A percentile compares a stretch with the other conserved stretches of the same genome.
Conservation (phyloP, 441 rosid genomes). For the Manihot esculenta region DNA sequence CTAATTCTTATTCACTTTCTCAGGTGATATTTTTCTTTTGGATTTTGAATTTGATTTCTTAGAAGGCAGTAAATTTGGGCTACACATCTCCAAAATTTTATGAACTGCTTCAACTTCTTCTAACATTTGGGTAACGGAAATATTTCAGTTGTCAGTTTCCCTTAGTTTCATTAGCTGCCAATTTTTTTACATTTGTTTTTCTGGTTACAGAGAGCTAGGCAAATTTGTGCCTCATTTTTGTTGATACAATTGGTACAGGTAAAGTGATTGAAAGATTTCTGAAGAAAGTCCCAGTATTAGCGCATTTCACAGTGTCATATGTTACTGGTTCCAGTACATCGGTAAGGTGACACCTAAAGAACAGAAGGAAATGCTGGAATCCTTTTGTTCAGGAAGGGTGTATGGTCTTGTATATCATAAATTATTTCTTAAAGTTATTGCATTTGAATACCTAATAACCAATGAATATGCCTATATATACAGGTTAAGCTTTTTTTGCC, state of each 20-base stretch:
- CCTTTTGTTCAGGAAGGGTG: conserved; percentile 71
- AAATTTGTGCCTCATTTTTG: conserved; percentile 68
- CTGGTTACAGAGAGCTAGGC: conserved; percentile 49
- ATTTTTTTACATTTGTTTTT: conserved; percentile 6
- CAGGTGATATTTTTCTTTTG: conserved; percentile 39
- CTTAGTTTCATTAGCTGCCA: conserved; percentile 6
- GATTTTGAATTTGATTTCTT: conserved; percentile 39
- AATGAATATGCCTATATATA: conserved; percentile 4
- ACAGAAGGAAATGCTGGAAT: conserved; percentile 54
- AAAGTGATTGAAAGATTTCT: conserved; percentile 75
- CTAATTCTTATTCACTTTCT: conserved; percentile 6
- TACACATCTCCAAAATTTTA: conserved; percentile 69
- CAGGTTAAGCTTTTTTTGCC: conserved; percentile 76
- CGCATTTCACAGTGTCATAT: conserved; percentile 58
- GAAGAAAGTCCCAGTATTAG: conserved; percentile 52
- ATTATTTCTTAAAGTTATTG: neutral
- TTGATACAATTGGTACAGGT: conserved; percentile 68
- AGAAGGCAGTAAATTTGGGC: conserved; percentile 52
- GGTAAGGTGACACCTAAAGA: conserved; percentile 43
- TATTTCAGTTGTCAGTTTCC: conserved; percentile 19
- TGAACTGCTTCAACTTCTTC: conserved; percentile 68
- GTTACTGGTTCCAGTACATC: conserved; percentile 59
- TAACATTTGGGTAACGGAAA: conserved; percentile 61
- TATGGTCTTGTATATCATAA: conserved; percentile 16
- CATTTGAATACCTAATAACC: conserved; percentile 11